These are phyloP conservation scores for Pythium aquatile DNA, from an alignment of 352 stramenopile genomes.

Conservation along the genomic window DNA sequence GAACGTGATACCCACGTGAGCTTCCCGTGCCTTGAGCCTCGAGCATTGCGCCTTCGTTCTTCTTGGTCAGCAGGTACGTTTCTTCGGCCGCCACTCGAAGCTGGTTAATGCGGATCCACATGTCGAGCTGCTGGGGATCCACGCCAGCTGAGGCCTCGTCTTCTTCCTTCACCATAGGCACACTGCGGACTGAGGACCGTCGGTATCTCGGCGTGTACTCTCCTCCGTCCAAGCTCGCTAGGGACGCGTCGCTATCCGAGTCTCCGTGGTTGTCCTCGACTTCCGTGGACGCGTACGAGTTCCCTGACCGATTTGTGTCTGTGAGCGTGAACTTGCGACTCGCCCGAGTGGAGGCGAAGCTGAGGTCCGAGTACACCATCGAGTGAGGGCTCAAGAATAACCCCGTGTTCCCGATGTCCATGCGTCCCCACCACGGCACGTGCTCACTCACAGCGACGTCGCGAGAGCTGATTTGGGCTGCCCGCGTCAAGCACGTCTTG, in stretches of 20 bases:
- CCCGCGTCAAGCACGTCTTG: conserved; percentile 9
- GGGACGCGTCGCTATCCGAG: not conserved
- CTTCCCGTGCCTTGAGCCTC: not conserved
- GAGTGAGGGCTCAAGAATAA: not conserved
- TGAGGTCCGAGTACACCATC: not conserved
- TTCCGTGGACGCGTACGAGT: not conserved
- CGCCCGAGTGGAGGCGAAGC: not conserved
- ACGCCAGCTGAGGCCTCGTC: not conserved
- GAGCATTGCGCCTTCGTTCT: not conserved
- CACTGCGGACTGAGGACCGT: not conserved
- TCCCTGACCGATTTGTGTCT: not conserved
- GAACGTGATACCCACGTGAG: not conserved
- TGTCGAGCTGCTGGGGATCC: conserved; percentile 2
- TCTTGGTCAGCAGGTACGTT: conserved; percentile 6
- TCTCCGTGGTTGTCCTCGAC: not conserved
- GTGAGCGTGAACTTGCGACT: not conserved
- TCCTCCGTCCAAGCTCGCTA: not conserved
- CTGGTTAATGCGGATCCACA: conserved; percentile 16
- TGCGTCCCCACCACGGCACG: not conserved
- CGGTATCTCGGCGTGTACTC: not conserved
- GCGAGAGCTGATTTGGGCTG: conserved; percentile 6
- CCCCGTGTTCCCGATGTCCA: not conserved
- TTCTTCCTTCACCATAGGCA: not conserved
- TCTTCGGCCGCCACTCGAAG: conserved; percentile 14
- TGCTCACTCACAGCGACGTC: conserved; percentile 12